These are phyloP conservation scores for Coemansia aciculifera DNA, from an alignment of 192 early-diverging fungal species.

Conservation along the genomic window DNA sequence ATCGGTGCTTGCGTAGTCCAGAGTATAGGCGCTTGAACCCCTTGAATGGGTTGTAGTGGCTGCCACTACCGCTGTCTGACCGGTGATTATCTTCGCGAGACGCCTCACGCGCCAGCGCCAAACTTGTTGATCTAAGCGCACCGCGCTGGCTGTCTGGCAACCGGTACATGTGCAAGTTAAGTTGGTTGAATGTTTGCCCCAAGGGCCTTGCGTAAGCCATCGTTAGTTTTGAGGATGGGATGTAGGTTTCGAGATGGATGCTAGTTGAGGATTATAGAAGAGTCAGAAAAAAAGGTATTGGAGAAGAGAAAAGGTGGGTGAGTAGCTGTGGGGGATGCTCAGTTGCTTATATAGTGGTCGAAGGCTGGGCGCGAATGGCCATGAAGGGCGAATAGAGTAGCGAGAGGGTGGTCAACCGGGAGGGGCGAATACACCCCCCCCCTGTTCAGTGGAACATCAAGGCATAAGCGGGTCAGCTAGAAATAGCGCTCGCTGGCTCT, in stretches of 20 bases:
- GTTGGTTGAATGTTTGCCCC: conserved; percentile 56
- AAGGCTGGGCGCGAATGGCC: conserved; percentile 3
- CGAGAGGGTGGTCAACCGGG: background rate
- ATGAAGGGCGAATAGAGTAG: background rate
- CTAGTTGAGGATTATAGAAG: background rate
- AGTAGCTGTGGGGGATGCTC: background rate
- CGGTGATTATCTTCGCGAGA: conserved; percentile 32
- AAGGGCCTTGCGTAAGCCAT: conserved; percentile 52
- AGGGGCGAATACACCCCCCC: background rate
- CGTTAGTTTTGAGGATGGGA: background rate
- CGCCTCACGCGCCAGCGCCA: conserved; percentile 49
- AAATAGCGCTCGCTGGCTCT: background rate
- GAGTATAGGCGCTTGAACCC: conserved; percentile 52
- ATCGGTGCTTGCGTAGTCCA: conserved; percentile 39
- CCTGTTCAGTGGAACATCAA: background rate
- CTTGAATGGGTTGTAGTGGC: conserved; percentile 46
- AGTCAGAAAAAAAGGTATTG: background rate
- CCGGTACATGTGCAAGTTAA: conserved; percentile 55
- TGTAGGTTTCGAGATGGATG: background rate
- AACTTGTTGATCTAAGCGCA: conserved; percentile 40
- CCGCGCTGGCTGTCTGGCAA: conserved; percentile 54
- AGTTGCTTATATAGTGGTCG: background rate
- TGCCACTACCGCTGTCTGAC: conserved; percentile 16
- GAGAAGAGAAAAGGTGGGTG: background rate
- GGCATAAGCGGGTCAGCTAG: background rate